Conservation (phyloP, 495 filamentous ascomycete species). For the Tuber microsphaerosporum region DNA sequence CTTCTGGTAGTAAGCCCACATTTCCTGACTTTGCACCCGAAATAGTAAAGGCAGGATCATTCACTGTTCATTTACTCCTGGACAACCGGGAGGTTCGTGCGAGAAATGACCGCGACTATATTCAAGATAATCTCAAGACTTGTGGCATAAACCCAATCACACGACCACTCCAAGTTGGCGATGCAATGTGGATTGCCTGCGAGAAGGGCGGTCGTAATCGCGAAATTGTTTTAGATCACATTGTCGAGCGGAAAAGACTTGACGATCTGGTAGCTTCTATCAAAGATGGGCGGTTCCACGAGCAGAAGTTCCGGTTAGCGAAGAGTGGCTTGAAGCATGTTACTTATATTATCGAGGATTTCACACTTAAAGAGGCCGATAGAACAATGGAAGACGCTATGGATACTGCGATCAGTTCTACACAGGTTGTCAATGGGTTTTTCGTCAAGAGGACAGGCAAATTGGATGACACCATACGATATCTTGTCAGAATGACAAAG, state of each 20-base stretch:
- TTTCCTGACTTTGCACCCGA: constrained; percentile 56
- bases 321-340: constrained; percentile 67
- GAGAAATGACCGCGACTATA: constrained; percentile 71
- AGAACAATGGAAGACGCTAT: constrained; percentile 51
- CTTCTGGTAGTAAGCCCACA: constrained; percentile 15
- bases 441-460: constrained; percentile 72
- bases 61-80: constrained; percentile 66
- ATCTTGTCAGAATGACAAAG: constrained; percentile 67
- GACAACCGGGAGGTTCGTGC: constrained; percentile 72
- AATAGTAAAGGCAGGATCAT: constrained; percentile 55
- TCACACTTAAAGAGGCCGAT: constrained; percentile 28
- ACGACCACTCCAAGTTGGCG: constrained; percentile 63
- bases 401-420: constrained; percentile 66
- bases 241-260: constrained; percentile 74
- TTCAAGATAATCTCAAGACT: constrained; percentile 63
- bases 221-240: constrained; percentile 72
- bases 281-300: constrained; percentile 75
- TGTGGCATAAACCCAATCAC: constrained; percentile 60
- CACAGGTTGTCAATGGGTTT: constrained; percentile 74
- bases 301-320: constrained; percentile 75
- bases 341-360: constrained; percentile 75
- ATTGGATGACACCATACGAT: constrained; percentile 73
- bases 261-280: constrained; percentile 74
- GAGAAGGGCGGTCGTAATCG: constrained; percentile 58
- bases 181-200: constrained; percentile 70